Percentiles rank a stretch among this genome's conserved stretches.
These are phyloP conservation scores for Caryopteris hybrid DNA, from an alignment of 305 asterid species.

Conservation along the genomic window DNA sequence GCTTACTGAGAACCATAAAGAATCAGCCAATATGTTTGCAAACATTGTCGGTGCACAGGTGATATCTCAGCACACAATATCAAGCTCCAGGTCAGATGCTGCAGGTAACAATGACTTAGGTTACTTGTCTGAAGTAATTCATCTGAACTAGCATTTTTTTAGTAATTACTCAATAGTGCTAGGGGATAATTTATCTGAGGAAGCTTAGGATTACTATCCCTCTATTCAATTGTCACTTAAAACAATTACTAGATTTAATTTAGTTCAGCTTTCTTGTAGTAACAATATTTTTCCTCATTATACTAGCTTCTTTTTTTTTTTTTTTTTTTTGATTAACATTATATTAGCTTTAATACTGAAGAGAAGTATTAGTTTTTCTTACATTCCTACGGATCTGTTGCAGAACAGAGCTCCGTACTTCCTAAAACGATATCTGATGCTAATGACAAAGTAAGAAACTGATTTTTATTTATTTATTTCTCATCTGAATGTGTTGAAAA, in stretches of 20 bases:
- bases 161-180: neutral
- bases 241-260: neutral
- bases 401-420: constrained; percentile 50
- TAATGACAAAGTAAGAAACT: constrained; percentile 43
- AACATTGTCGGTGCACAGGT: constrained; percentile 94
- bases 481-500: constrained; percentile 8
- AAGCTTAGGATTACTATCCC: neutral
- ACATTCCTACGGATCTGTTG: constrained; percentile 26
- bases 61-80: constrained; percentile 64
- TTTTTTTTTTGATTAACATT: too few species aligned
- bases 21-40: constrained; percentile 89
- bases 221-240: neutral
- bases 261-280: neutral
- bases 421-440: too few species aligned
- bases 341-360: constrained; percentile 1
- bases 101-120: constrained; percentile 41
- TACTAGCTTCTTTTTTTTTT: too few species aligned
- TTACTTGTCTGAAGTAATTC: constrained; percentile 22
- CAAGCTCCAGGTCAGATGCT: constrained; percentile 27
- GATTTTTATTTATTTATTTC: neutral
- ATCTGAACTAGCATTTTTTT: neutral
- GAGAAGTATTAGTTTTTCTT: constrained; percentile 4
- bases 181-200: neutral
- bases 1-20: constrained; percentile 88
- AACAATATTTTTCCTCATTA: neutral